Evolutionary conservation across 768 basidiomycete genomes (phyloP).

Genomic region (Tephrocybe sp.): DNA sequence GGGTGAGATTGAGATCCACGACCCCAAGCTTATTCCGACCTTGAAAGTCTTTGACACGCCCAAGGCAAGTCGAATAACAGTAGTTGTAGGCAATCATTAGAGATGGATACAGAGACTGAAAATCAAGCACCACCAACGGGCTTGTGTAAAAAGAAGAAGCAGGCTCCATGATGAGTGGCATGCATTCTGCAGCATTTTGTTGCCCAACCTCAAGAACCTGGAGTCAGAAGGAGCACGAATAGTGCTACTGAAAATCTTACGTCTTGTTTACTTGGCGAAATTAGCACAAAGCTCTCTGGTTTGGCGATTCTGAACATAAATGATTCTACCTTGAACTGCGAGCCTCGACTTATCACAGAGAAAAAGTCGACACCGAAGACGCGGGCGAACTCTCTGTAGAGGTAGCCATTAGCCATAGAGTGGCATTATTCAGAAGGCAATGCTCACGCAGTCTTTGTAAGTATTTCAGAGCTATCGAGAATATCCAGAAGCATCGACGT

Average conservation of each 20-base stretch:
- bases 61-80: slow-evolving; percentile 95
- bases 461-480: slow-evolving; percentile 75
- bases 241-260: slow-evolving; percentile 40
- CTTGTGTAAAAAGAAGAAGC: slow-evolving; percentile 90
- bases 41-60: slow-evolving; percentile 83
- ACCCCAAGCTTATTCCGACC: slow-evolving; percentile 90
- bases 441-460: slow-evolving; percentile 87
- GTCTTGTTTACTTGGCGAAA: slow-evolving; percentile 87
- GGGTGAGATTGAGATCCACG: slow-evolving; percentile 63
- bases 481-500: slow-evolving; percentile 73
- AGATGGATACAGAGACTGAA: slow-evolving; percentile 95
- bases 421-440: slow-evolving; percentile 3
- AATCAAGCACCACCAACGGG: slow-evolving; percentile 92
- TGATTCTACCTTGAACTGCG: slow-evolving; percentile 98
- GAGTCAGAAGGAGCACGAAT: not conserved
- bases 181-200: slow-evolving; percentile 95
- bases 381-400: slow-evolving; percentile 89
- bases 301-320: slow-evolving; percentile 98
- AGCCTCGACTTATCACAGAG: slow-evolving; percentile 91
- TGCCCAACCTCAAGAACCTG: slow-evolving; percentile 70
- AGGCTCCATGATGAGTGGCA: slow-evolving; percentile 95
- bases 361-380: slow-evolving; percentile 98
- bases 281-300: slow-evolving; percentile 87
- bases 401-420: not conserved
- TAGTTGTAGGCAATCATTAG: slow-evolving; percentile 99